Evolutionary conservation across 495 filamentous ascomycete species (phyloP).

Genomic region (Emericellopsis terricola): DNA sequence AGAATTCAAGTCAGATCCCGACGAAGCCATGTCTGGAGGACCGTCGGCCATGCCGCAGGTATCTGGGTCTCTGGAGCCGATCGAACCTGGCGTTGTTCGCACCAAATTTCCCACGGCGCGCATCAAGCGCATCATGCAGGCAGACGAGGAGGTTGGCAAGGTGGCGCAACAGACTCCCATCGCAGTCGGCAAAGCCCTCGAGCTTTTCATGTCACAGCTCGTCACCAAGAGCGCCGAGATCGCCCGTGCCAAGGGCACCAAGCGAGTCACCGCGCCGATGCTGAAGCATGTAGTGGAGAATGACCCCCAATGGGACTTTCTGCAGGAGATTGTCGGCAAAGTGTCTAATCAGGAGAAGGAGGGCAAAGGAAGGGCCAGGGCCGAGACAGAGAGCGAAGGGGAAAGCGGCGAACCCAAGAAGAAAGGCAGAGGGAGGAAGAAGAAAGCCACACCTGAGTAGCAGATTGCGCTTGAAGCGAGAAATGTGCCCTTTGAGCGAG

Average conservation of each 20-base stretch:
- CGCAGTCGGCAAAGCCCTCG: slow-evolving; percentile 85
- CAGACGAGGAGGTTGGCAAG: slow-evolving; percentile 97
- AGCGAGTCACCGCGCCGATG: slow-evolving; percentile 77
- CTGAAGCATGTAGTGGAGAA: slow-evolving; percentile 74
- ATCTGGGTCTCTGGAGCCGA: too few relatives aligned
- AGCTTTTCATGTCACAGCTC: slow-evolving; percentile 92
- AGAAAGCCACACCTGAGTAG: too few relatives aligned
- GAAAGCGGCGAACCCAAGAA: slow-evolving; percentile 16
- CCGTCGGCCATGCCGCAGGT: too few relatives aligned
- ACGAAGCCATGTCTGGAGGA: too few relatives aligned
- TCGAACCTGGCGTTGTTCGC: slow-evolving; percentile 53
- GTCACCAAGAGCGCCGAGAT: slow-evolving; percentile 73
- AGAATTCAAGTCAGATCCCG: too few relatives aligned
- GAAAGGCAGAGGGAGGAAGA: slow-evolving; percentile 25
- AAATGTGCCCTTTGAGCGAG: too few relatives aligned
- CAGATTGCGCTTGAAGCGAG: too few relatives aligned
- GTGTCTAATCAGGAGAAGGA: slow-evolving; percentile 55
- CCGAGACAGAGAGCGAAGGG: slow-evolving; percentile 26
- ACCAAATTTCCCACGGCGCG: slow-evolving; percentile 95
- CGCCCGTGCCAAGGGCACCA: slow-evolving; percentile 63
- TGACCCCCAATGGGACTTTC: slow-evolving; percentile 83
- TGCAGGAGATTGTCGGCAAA: slow-evolving; percentile 76
- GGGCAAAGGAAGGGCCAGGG: slow-evolving; percentile 12
- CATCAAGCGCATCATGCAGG: slow-evolving; percentile 99
- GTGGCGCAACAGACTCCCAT: slow-evolving; percentile 94